Evolutionary conservation across 345 rosid genomes (phyloP), one percentile per base, ranked within the genome.

Genomic region (Mangifera indica): DNA sequence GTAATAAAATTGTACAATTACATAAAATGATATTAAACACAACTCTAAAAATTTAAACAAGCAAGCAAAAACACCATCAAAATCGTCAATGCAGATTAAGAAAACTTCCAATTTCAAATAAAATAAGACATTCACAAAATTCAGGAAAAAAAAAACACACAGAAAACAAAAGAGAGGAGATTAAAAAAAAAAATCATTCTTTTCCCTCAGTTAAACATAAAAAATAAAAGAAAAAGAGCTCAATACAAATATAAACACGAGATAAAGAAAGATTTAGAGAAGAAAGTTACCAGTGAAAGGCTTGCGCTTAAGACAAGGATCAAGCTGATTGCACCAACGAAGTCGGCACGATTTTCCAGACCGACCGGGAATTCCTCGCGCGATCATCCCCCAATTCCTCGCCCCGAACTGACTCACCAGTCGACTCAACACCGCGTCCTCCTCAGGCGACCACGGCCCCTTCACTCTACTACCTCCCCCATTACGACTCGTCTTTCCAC

Each of bases 311-410:
- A 91, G 87, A 64, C 86, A 81, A 77, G 95, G 97, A 64, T 91
- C 93, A 53, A 91, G 97, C 82, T 91, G 95, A 73, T 91, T 89
- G 73, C 97, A 91, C 97, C 97, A 89, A 9, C 90, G 78, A 60
- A 91, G 87, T 46, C 95, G 87, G 69, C 97, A 91, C 2, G 95
- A 91, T 83, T 91, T 91, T 44, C 93, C 97, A 20, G 93, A 89
- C 21, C 93, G 89, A 61, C 95, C 91, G 8, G 93, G 91, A 69
- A 89, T 85, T 32, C 97, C 97, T 34, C 91, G 85, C 9, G 92
- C 92, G 78, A 91, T 91, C 88, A 86, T 74, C 63, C 97, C 87
- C 97, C 97, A 91, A 73, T 91, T 89, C 83, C 94, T 86, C 5
- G 94, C 86, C 42, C 94, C 92, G 45, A 89, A 84, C 82, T 85